phyloP scores from a whole-genome alignment of 495 filamentous ascomycete genomes.

The Penicillium lagena region DNA sequence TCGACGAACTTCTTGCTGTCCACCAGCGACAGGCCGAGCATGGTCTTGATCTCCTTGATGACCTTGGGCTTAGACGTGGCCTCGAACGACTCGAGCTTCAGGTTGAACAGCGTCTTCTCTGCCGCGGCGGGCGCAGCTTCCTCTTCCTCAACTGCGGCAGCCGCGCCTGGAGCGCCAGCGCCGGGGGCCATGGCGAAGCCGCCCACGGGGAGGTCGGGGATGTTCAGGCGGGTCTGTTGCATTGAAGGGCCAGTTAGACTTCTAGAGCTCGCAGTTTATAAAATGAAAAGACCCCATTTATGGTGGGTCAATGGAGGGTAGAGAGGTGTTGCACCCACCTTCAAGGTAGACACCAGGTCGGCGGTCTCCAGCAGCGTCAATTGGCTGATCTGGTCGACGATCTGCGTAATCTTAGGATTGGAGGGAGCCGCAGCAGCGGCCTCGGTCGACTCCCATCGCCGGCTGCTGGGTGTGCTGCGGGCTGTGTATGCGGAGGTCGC shows the following conservation, averaged over 20 bases:
- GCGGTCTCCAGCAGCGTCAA: slow-evolving; percentile 97
- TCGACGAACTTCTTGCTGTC: slow-evolving; percentile 99
- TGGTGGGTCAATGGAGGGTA: background rate
- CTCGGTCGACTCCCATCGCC: slow-evolving; percentile 43
- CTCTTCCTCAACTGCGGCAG: slow-evolving; percentile 75
- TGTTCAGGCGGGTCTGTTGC: slow-evolving; percentile 84
- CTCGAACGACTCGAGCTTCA: slow-evolving; percentile 88
- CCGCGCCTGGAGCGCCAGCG: slow-evolving; percentile 48
- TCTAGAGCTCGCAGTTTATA: too few species aligned
- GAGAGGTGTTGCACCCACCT: slow-evolving; percentile 48
- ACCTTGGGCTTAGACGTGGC: slow-evolving; percentile 89
- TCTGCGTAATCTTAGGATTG: slow-evolving; percentile 83
- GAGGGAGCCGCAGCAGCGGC: slow-evolving; percentile 51
- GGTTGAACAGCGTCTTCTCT: slow-evolving; percentile 96
- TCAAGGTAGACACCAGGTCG: slow-evolving; percentile 85
- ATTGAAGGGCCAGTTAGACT: too few species aligned
- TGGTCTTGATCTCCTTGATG: slow-evolving; percentile 97
- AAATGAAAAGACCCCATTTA: too few species aligned
- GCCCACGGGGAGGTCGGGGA: slow-evolving; percentile 93
- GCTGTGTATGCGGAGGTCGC: slow-evolving; percentile 38
- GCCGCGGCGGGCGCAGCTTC: slow-evolving; percentile 72
- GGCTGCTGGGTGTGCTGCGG: slow-evolving; percentile 33
- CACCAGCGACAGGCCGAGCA: slow-evolving; percentile 92
- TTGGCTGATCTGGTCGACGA: slow-evolving; percentile 97
- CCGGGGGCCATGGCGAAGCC: slow-evolving; percentile 67